phyloP scores from a whole-genome alignment of 2,329 filamentous ascomycete species.

The Alternaria novae-zelandiae region DNA sequence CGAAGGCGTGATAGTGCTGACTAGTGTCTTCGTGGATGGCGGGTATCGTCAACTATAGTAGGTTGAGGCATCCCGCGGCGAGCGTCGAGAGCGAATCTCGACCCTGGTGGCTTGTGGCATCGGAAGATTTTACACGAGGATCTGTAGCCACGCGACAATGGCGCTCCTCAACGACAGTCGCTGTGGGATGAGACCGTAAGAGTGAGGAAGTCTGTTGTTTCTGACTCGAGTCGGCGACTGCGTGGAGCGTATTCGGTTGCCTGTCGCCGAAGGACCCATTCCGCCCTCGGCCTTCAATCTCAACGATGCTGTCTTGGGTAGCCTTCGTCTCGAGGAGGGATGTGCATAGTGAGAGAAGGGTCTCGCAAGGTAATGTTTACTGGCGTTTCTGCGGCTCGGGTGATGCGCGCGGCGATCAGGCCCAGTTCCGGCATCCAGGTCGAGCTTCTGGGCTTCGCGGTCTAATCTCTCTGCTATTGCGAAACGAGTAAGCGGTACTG shows the following conservation, averaged over 20 bases:
- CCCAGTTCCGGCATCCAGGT: background rate
- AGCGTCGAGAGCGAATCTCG: conserved; percentile 20
- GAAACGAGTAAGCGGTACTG: background rate
- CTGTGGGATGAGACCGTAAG: background rate
- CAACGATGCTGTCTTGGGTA: background rate
- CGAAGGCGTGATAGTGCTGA: conserved; percentile 13
- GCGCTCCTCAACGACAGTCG: conserved; percentile 12
- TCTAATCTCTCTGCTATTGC: background rate
- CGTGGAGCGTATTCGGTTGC: background rate
- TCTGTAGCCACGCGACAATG: conserved; percentile 18
- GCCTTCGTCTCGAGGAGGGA: conserved; percentile 1
- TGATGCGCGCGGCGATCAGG: conserved; percentile 6
- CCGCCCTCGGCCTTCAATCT: conserved; percentile 1
- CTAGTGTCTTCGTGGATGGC: conserved; percentile 18
- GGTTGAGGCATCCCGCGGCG: conserved; percentile 9
- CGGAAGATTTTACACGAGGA: conserved; percentile 11
- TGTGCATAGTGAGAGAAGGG: conserved; percentile 9
- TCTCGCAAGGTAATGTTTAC: conserved; percentile 7
- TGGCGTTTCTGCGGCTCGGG: conserved; percentile 5
- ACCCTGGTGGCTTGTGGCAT: conserved; percentile 18
- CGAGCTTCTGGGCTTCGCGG: background rate
- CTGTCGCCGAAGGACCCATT: background rate
- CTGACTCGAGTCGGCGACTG: conserved; percentile 1
- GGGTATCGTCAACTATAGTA: conserved; percentile 22
- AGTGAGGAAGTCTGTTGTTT: conserved; percentile 2